phyloP scores from a whole-genome alignment of 202 grass and related monocot species.

The Musa balbisiana region DNA sequence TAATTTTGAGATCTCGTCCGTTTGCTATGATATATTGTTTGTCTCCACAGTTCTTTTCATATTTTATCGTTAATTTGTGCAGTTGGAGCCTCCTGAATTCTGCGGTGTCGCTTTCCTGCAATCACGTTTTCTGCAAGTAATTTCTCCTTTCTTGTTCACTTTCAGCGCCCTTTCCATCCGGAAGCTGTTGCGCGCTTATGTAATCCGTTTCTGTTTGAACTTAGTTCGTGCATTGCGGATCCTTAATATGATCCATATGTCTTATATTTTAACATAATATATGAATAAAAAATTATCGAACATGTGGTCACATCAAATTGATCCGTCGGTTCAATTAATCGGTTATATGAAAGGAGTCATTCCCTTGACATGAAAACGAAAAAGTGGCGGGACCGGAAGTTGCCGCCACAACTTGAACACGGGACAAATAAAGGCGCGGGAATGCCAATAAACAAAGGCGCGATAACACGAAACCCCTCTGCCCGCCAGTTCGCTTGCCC shows the following conservation, averaged over 20 bases:
- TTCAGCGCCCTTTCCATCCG: background rate
- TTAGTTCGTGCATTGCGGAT: conserved; percentile 53
- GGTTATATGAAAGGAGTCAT: no score
- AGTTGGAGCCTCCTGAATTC: conserved; percentile 63
- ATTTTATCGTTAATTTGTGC: conserved; percentile 15
- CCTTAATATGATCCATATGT: no score
- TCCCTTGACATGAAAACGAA: no score
- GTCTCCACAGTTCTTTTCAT: background rate
- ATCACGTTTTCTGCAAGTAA: conserved; percentile 88
- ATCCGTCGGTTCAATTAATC: no score
- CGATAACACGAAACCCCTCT: background rate
- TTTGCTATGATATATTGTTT: background rate
- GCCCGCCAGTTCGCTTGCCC: background rate
- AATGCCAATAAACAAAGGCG: background rate
- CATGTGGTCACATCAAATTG: no score
- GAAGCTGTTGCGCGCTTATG: background rate
- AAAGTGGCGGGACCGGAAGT: background rate
- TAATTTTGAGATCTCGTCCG: background rate
- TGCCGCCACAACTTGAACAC: background rate
- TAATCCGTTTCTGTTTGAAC: background rate
- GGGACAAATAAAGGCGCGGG: background rate
- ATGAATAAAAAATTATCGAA: no score
- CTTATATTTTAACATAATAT: no score
- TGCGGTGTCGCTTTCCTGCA: conserved; percentile 62
- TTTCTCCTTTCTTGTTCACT: no score